Conservation (phyloP, 352 stramenopile genomes). For the Peronospora destructor region DNA sequence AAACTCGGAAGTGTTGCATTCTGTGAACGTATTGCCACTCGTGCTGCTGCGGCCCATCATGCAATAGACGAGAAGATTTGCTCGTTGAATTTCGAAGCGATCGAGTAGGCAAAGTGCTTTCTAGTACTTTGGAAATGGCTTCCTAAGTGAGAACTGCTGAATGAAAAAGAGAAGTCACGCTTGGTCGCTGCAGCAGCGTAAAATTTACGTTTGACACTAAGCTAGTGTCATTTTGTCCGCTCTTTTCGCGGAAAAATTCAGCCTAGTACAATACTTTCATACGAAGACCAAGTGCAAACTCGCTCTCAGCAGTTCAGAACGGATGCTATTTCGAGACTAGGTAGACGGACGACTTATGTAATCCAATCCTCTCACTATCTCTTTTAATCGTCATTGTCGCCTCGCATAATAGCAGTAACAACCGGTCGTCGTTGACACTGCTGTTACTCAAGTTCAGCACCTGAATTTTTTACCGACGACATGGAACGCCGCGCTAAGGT, state of each 20-base stretch:
- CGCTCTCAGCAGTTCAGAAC: constrained; percentile 9
- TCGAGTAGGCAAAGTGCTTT: too few species aligned
- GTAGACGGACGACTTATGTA: too few species aligned
- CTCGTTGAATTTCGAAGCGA: too few species aligned
- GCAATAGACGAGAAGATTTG: constrained; percentile 2
- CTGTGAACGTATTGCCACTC: constrained; percentile 13
- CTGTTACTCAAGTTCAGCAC: too few species aligned
- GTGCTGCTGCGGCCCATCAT: constrained; percentile 20
- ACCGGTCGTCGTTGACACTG: too few species aligned
- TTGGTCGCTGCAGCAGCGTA: too few species aligned
- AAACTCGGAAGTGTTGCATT: constrained; percentile 28
- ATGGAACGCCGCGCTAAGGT: too few species aligned
- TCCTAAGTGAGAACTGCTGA: constrained; percentile 12
- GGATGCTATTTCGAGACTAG: not conserved
- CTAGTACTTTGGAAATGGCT: constrained; percentile 1
- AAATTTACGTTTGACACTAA: constrained; percentile 1
- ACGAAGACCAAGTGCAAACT: constrained; percentile 7
- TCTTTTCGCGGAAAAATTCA: constrained; percentile 15
- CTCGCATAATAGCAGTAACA: too few species aligned
- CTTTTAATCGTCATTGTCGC: too few species aligned
- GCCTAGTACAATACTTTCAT: constrained; percentile 9
- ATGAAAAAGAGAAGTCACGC: constrained; percentile 1
- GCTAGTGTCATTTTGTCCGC: constrained; percentile 5
- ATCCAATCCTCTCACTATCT: too few species aligned
- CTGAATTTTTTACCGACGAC: too few species aligned